Conservation (phyloP, 1,284 basidiomycete genomes). For the Cryptococcus maquisensis region DNA sequence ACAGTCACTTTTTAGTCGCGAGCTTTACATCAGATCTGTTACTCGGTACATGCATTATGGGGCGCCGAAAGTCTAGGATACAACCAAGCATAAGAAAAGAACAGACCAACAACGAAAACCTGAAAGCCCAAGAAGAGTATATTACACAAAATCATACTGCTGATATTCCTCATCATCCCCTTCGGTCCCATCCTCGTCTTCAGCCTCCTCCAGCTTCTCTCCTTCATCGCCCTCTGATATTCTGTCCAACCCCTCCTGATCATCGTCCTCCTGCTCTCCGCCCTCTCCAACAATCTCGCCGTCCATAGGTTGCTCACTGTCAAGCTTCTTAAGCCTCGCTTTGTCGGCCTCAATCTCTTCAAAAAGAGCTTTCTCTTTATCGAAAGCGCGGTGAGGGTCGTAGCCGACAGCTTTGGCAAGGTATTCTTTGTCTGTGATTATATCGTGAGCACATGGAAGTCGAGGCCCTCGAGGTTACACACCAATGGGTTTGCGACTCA, state of each 20-base stretch:
- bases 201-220: not conserved
- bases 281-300: not conserved
- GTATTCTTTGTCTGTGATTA: slow-evolving; percentile 27
- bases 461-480: not conserved
- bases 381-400: slow-evolving; percentile 23
- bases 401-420: slow-evolving; percentile 35
- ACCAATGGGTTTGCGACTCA: slow-evolving; percentile 35
- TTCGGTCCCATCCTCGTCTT: not conserved
- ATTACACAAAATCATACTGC: not conserved
- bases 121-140: not conserved
- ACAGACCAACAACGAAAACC: no score
- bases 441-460: not conserved
- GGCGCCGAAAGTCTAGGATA: no score
- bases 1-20: no score
- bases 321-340: slow-evolving; percentile 10
- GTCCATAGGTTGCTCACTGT: slow-evolving; percentile 2
- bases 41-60: no score
- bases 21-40: no score
- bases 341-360: slow-evolving; percentile 29
- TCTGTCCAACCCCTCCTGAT: not conserved
- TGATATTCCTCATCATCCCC: not conserved
- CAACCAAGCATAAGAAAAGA: no score
- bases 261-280: slow-evolving; percentile 11
- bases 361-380: slow-evolving; percentile 27
- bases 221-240: not conserved